Percentiles rank a stretch among this genome's conserved stretches.
phyloP scores from a whole-genome alignment of 176 grass and related monocot genomes.

The Sorghum bicolor region Sorghum_bicolor_NCBIv3 NC_012870.2:19700501-19701000 shows the following conservation, averaged over 20 bases:
- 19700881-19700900: not conserved
- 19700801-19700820: too few species aligned
- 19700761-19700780: too few species aligned
- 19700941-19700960: not conserved
- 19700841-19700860: not conserved
- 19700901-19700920: not conserved
- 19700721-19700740: not conserved
- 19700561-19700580: not conserved
- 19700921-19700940: not conserved
- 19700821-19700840: too few species aligned
- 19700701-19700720: not conserved
- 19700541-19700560: slow-evolving; percentile 80
- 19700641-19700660: not conserved
- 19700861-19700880: not conserved
- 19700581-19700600: not conserved
- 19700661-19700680: not conserved
- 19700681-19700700: not conserved
- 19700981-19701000: not conserved
- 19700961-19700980: not conserved
- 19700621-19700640: not conserved
- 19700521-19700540: slow-evolving; percentile 52
- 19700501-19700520: slow-evolving; percentile 58
- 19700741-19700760: too few species aligned
- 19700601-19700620: not conserved
- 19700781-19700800: too few species aligned